These are phyloP conservation scores for Pythium folliculosum DNA, from an alignment of 352 stramenopile genomes.

Conservation along the genomic window DNA sequence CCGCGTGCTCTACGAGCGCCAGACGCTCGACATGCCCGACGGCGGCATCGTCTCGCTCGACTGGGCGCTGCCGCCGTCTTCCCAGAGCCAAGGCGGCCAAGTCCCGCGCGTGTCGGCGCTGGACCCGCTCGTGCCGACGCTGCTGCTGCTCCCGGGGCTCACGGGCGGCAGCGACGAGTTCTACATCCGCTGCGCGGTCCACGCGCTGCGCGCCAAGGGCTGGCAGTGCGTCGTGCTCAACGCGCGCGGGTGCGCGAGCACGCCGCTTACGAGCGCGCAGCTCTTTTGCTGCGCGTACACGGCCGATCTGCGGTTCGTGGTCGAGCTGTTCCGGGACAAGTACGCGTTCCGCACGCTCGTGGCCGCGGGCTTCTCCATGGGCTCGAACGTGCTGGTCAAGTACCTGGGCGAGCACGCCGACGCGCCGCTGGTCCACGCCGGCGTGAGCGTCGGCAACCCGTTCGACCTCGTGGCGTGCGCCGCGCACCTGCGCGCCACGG, in stretches of 20 bases:
- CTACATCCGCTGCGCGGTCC: conserved; percentile 62
- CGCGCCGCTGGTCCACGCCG: conserved; percentile 39
- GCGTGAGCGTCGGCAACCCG: conserved; percentile 68
- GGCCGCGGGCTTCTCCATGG: conserved; percentile 69
- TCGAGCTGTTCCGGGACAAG: conserved; percentile 34
- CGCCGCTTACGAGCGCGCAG: conserved; percentile 50
- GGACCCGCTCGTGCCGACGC: conserved; percentile 37
- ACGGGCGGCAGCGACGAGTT: conserved; percentile 63
- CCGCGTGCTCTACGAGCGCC: conserved; percentile 47
- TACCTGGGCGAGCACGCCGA: conserved; percentile 61
- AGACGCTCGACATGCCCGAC: conserved; percentile 63
- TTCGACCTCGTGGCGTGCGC: conserved; percentile 61
- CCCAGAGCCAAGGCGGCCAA: conserved; percentile 9
- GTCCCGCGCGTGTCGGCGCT: conserved; percentile 32
- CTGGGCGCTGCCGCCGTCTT: conserved; percentile 50
- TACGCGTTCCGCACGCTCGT: conserved; percentile 54
- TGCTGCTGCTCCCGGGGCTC: conserved; percentile 59
- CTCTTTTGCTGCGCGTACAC: conserved; percentile 78
- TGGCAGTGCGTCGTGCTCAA: conserved; percentile 83
- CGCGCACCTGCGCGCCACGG: conserved; percentile 40
- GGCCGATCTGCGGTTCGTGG: conserved; percentile 56
- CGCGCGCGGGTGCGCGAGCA: conserved; percentile 64
- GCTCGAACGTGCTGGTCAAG: conserved; percentile 77
- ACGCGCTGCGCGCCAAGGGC: conserved; percentile 35
- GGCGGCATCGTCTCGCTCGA: conserved; percentile 72